Conservation (phyloP, 2,329 filamentous ascomycete species). For the Diaporthe nobilis region DNA sequence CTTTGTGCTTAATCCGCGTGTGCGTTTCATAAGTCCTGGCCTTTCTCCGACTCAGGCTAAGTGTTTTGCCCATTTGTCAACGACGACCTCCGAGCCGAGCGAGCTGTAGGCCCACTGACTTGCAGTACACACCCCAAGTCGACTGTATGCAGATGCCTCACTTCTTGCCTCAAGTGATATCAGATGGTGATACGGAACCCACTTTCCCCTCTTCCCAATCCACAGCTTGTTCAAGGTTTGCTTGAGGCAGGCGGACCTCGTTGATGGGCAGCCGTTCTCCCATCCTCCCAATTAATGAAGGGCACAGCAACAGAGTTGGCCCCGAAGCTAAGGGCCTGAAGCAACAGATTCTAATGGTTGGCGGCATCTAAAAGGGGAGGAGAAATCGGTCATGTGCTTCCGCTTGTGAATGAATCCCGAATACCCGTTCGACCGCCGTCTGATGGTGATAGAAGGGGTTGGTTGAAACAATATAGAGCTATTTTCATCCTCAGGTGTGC, state of each 20-base stretch:
- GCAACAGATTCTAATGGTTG: not conserved
- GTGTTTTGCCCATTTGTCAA: constrained; percentile 34
- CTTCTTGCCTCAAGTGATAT: constrained; percentile 11
- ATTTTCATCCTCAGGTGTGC: constrained; percentile 24
- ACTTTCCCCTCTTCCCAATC: not conserved
- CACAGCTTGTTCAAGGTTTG: not conserved
- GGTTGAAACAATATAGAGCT: constrained; percentile 27
- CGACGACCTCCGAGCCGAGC: constrained; percentile 4
- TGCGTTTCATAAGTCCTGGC: constrained; percentile 27
- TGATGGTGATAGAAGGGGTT: not conserved
- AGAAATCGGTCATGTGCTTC: not conserved
- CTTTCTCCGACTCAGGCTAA: constrained; percentile 9
- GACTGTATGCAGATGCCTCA: not conserved
- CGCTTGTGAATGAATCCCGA: not conserved
- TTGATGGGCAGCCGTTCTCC: not conserved
- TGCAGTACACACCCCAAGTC: not conserved
- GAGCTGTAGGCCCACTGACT: not conserved
- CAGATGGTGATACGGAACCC: not conserved
- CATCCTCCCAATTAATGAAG: not conserved
- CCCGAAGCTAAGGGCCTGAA: not conserved
- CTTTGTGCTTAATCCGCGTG: constrained; percentile 12
- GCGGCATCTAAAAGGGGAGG: not conserved
- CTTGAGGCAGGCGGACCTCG: not conserved
- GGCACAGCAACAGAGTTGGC: not conserved
- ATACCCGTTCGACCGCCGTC: not conserved